Percentiles rank a stretch among this genome's conserved stretches.
Evolutionary conservation across 176 grass and related monocot species (phyloP).

Genomic region (Tillandsia fasciculata): DNA sequence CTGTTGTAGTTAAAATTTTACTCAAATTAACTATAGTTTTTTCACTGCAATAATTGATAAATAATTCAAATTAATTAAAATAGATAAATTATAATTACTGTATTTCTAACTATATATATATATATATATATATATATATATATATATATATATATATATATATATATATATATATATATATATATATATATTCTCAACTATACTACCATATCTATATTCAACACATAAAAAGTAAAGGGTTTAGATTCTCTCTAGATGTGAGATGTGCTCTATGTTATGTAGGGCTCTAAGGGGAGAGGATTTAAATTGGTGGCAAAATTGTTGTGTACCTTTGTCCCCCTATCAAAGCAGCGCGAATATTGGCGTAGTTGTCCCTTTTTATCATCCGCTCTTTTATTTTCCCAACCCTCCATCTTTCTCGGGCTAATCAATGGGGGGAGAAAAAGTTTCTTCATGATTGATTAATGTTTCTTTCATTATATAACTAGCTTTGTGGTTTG

Average conservation of each 20-base stretch:
- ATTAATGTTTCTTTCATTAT: background rate
- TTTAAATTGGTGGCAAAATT: conserved; percentile 20
- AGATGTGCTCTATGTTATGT: conserved; percentile 4
- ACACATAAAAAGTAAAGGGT: background rate
- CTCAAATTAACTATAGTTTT: too few species aligned
- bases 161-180: too few species aligned
- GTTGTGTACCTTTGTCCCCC: conserved; percentile 39
- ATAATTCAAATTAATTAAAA: too few species aligned
- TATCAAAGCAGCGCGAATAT: conserved; percentile 57
- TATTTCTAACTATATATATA: too few species aligned
- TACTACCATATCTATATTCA: too few species aligned
- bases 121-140: too few species aligned
- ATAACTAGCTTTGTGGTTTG: too few species aligned
- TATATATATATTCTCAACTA: too few species aligned
- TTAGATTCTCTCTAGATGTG: background rate
- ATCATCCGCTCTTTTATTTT: background rate
- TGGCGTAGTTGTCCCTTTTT: conserved; percentile 23
- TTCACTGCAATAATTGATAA: too few species aligned
- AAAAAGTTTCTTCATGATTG: conserved; percentile 1
- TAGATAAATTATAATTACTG: too few species aligned
- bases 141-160: too few species aligned
- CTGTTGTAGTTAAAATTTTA: too few species aligned
- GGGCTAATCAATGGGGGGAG: conserved; percentile 1
- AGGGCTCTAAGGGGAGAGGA: conserved; percentile 39
- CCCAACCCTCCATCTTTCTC: conserved; percentile 12